These are phyloP conservation scores for Dianthus caryophyllus DNA, from an alignment of 148 eudicot genomes.

Conservation along the genomic window DNA sequence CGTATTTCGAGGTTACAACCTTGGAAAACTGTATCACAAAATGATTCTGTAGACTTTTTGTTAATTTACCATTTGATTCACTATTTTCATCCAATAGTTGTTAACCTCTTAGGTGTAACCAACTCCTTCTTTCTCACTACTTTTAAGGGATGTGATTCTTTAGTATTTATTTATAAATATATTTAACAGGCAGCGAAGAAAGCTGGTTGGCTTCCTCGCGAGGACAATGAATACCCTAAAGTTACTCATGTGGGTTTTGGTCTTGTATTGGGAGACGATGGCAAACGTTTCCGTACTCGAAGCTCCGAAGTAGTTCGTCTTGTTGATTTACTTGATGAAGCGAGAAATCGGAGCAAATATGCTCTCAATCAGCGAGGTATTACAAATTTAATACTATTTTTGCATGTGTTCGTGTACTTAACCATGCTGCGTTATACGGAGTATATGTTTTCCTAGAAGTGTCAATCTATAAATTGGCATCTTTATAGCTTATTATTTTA, in stretches of 20 bases:
- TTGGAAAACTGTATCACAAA: too few species aligned
- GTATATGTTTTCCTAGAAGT: too few species aligned
- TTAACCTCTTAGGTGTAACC: too few species aligned
- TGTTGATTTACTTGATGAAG: conserved; percentile 83
- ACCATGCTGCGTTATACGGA: neutral
- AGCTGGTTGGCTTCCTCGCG: conserved; percentile 74
- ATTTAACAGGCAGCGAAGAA: conserved; percentile 57
- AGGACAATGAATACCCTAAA: too few species aligned
- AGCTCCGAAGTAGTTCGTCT: conserved; percentile 63
- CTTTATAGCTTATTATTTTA: neutral
- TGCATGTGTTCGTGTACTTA: neutral
- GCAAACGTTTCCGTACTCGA: conserved; percentile 72
- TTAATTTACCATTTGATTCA: too few species aligned
- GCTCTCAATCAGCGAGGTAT: conserved; percentile 61
- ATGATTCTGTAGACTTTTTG: too few species aligned
- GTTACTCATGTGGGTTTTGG: conserved; percentile 92
- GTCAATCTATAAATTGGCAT: too few species aligned
- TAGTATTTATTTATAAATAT: conserved; percentile 2
- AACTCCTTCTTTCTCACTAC: too few species aligned
- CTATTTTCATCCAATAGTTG: too few species aligned
- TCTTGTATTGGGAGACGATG: conserved; percentile 83
- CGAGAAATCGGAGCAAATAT: conserved; percentile 57
- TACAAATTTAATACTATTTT: neutral
- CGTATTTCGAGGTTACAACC: too few species aligned
- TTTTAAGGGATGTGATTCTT: too few species aligned